A percentile compares a stretch with the other conserved stretches of the same genome.
Conservation (phyloP, 2,329 filamentous ascomycete genomes). For the Hypoxylon sp. region DNA sequence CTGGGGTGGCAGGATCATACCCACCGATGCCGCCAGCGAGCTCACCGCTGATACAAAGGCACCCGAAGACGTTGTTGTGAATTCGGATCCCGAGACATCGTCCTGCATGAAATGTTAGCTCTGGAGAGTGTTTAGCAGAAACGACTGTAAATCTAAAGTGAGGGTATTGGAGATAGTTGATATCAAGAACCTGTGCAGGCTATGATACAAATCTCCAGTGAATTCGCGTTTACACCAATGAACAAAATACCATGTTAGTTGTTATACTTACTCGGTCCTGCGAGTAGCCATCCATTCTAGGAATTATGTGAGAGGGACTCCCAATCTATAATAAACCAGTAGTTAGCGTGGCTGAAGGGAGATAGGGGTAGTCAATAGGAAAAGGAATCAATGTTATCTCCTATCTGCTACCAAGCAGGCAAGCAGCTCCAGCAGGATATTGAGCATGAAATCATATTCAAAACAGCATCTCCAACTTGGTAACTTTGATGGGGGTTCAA, state of each 20-base stretch:
- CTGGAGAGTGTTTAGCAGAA: neutral
- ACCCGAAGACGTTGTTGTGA: neutral
- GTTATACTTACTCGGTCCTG: neutral
- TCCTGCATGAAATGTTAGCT: conserved; percentile 1
- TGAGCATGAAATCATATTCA: neutral
- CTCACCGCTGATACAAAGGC: neutral
- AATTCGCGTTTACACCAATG: neutral
- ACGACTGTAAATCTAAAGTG: neutral
- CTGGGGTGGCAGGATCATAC: neutral
- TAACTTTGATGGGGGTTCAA: neutral
- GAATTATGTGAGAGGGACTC: neutral
- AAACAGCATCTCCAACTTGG: neutral
- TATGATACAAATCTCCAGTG: neutral
- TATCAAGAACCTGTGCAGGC: neutral
- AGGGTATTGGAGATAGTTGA: neutral
- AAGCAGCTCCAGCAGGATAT: neutral
- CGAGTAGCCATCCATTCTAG: neutral
- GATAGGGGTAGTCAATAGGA: neutral
- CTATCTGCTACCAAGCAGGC: neutral
- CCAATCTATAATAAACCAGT: neutral
- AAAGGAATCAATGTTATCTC: neutral
- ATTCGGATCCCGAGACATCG: neutral
- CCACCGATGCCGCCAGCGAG: neutral
- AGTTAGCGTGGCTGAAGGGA: neutral
- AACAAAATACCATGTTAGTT: neutral